Base-by-base conservation (phyloP, 2,329 filamentous ascomycete species). In the Aureobasidium sp. region DNA sequence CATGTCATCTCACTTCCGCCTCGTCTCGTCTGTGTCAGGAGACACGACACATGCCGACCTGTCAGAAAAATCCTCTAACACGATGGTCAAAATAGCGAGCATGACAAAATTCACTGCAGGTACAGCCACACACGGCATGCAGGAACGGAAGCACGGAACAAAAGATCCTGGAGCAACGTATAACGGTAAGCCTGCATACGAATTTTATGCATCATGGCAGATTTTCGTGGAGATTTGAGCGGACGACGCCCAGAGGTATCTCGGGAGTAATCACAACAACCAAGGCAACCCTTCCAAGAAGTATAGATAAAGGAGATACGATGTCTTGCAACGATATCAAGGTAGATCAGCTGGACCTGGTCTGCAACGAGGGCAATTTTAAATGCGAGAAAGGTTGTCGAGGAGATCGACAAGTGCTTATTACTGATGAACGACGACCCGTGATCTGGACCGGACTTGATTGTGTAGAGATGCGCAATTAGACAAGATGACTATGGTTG, bases 171-270 rank as follows among this genome's bases (percentile, higher is more conserved):
- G 36, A 29, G 31, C 31, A 44, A 57, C 39, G 53, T 27, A 34
- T 22, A 45, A 57, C 53, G 41, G 52, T 44, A 17, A 44, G 41
- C 53, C 22, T 39, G 53, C 53, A 57, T 45, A 57, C 53, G 36
- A 36, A 39, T 31, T 57, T 55, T 57, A 57, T 57, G 53, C 53
- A 57, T 45, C 22, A 25, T 44, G 25, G 29, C 53, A 57, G 53
- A 57, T 57, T 45, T 34, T 20, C n/a, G 53, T 57, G 53, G 53
- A 57, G 53, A 57, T 57, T 44, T 31, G 17, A n/a, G 34, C 39
- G 37, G 37, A 36, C 29, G 49, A 20, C 36, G 20, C 31, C 31
- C 31, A 34, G 31, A 53, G 49, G 48, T 52, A 25, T 37, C 48
- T 37, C 37, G 48, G 31, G 31, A 9, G 31, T 34, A 37, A 42